Evolutionary conservation across 2,329 filamentous ascomycete genomes (phyloP), one percentile per base, ranked within the genome.

Genomic region (Lasiodiplodia theobromae): DNA sequence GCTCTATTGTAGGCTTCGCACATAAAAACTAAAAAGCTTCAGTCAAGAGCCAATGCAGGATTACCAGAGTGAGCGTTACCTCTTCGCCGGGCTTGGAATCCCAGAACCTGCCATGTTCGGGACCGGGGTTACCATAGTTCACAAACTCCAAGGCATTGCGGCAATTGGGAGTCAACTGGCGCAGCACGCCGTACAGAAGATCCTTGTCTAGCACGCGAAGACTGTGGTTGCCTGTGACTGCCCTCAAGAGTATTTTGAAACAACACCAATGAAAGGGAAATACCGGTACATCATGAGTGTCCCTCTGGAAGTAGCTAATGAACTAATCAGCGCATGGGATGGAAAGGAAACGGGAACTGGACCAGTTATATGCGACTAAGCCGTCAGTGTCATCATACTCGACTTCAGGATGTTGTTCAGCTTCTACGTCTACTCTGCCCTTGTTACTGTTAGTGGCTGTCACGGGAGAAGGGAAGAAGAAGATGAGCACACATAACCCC

Each of bases 191-290:
- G 16, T n/a, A 54, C 0, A 54, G 52, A 31, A 54, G 14, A 6
- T 34, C 52, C 18, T 34, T 34, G 0, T 54, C 25, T 1, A 34
- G 6, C 16, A 4, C 14, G 7, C 25, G 11, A 60, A 10, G 23
- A 14, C 56, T 6, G 38, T 21, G 21, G 34, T 28, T 60, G 18
- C 18, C 31, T 18, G 56, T 40, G 31, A 60, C 6, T 4, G 2
- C n/a, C 37, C 14, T 23, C 11, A 60, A 8, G 6, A 60, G 18
- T 28, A 44, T 34, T 11, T 60, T 34, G 18, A 60, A 28, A 34
- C 56, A 60, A 18, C 34, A 60, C 34, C 34, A 44, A 12, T 60
- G 56, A 34, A 60, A 60, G 6, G 56, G 56, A 25, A 60, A 60
- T 10, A 40, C 56, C 4, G 56, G 34, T 28, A 18, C 5, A 3